These are phyloP conservation scores for Lathyrus aphaca DNA, from an alignment of 306 rosid species.

Conservation along the genomic window DNA sequence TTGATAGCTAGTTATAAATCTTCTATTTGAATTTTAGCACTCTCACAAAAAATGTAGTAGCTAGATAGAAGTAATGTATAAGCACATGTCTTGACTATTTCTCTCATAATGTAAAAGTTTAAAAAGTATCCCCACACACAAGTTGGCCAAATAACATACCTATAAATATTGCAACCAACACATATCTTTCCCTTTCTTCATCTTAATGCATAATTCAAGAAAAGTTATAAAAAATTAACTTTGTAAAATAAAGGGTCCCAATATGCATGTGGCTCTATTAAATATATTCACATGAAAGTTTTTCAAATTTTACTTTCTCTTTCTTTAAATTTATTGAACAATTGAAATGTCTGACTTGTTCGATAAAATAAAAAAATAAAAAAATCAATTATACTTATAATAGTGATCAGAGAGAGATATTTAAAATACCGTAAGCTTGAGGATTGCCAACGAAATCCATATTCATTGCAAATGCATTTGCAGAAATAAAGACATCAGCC, in stretches of 20 bases:
- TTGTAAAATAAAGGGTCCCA: neutral
- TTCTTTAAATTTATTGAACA: too few species aligned
- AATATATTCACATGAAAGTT: neutral
- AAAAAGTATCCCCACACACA: conserved; percentile 15
- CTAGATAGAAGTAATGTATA: neutral
- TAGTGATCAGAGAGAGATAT: too few species aligned
- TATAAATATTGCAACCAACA: neutral
- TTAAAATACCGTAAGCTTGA: conserved; percentile 53
- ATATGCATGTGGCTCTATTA: neutral
- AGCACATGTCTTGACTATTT: conserved; percentile 4
- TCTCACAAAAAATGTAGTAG: conserved; percentile 3
- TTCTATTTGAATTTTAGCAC: neutral
- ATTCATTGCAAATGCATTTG: conserved; percentile 54
- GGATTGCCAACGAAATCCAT: conserved; percentile 65
- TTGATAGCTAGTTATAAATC: neutral
- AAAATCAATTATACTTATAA: too few species aligned
- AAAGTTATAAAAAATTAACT: neutral
- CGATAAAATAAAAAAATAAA: too few species aligned
- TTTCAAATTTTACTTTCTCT: neutral
- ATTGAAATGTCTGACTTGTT: too few species aligned
- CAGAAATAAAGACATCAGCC: conserved; percentile 50
- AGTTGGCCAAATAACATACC: neutral
- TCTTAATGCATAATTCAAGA: neutral
- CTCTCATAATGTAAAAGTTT: neutral
- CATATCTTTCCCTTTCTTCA: neutral